Base-by-base conservation (phyloP, 179 eudicot species). In the Drosera spatulata region DNA sequence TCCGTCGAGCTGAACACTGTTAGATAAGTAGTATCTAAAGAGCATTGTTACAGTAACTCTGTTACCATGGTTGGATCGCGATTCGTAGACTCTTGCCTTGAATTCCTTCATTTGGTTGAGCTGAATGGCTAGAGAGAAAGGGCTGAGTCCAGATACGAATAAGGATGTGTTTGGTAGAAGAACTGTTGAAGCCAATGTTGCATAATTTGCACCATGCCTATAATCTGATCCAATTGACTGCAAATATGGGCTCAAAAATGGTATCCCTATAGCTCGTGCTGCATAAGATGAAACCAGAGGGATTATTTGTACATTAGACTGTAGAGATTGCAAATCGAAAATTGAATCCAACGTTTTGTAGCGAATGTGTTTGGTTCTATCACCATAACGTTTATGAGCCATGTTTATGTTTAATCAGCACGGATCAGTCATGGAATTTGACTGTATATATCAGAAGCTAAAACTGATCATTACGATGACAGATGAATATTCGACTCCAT, bases 201-300 rank as follows among this genome's bases (percentile, higher is more conserved):
- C 99, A 53, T 68, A 93, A 65, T 88, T 91, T 10, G 78, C 91
- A 3, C 98, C 98, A 54, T 89, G 84, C 46, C 66, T 82, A 58
- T 41, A 89, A 66, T 93, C 85, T 11, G 86, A 70, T 56, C 95
- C 98, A 44, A 89, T 80, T 40, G 99, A 76, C 61, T 82, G 77
- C 69, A 93, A 71, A 64, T 93, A 93, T 38, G 99, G 97, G 68
- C 90, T 84, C 55, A 86, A 4, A 71, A 77, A 86, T 55, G 97
- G 95, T 51, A 86, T 67, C 47, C 93, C 95, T 2, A 93, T 57
- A 3, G 76, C 88, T 77, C 84, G 84, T 10, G 93, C 93, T 91
- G 79, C 71, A 46, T 51, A 5, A 22, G 22, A 10, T 10, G 33
- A 57, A 57, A 12, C 41, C 5, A 57, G 12, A 33, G 33, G 14